phyloP scores from a whole-genome alignment of 371 early-diverging fungal genomes.

The Capniomyces stellatus region DNA sequence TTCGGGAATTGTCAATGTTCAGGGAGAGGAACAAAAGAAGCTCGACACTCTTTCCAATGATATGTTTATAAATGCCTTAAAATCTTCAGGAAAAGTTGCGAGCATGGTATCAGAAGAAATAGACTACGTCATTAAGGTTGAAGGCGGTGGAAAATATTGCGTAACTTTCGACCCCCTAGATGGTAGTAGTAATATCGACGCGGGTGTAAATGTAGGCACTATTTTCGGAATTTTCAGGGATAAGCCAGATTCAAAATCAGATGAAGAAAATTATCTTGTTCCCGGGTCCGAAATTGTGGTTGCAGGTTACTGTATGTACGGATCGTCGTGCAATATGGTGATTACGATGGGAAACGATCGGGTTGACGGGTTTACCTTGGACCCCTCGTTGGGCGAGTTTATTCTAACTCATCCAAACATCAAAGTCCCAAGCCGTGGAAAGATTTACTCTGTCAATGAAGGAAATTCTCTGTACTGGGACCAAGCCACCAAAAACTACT shows the following conservation, averaged over 20 bases:
- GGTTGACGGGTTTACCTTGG: slow-evolving; percentile 92
- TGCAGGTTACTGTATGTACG: slow-evolving; percentile 96
- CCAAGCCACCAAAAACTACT: slow-evolving; percentile 70
- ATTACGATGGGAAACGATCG: slow-evolving; percentile 62
- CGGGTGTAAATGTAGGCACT: slow-evolving; percentile 94
- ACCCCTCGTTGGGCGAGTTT: slow-evolving; percentile 93
- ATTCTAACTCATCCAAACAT: slow-evolving; percentile 87
- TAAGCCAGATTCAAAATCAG: slow-evolving; percentile 31
- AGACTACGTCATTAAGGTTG: slow-evolving; percentile 73
- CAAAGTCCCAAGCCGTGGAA: slow-evolving; percentile 59
- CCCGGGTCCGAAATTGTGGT: slow-evolving; percentile 84
- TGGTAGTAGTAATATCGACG: slow-evolving; percentile 93
- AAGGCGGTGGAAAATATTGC: slow-evolving; percentile 70
- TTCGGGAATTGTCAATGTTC: slow-evolving; percentile 71
- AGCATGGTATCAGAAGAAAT: slow-evolving; percentile 92
- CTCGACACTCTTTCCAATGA: slow-evolving; percentile 92
- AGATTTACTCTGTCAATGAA: slow-evolving; percentile 96
- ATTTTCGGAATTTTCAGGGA: slow-evolving; percentile 95
- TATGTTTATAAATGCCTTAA: slow-evolving; percentile 88
- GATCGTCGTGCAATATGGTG: slow-evolving; percentile 62
- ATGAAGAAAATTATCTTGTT: slow-evolving; percentile 51
- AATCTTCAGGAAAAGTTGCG: slow-evolving; percentile 77
- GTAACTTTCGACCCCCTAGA: slow-evolving; percentile 96
- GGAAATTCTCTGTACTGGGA: slow-evolving; percentile 91
- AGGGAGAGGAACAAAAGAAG: slow-evolving; percentile 92